These are phyloP conservation scores for Cenchrus americanus DNA, from an alignment of 176 grass and related monocot species.

Conservation along the genomic window DNA sequence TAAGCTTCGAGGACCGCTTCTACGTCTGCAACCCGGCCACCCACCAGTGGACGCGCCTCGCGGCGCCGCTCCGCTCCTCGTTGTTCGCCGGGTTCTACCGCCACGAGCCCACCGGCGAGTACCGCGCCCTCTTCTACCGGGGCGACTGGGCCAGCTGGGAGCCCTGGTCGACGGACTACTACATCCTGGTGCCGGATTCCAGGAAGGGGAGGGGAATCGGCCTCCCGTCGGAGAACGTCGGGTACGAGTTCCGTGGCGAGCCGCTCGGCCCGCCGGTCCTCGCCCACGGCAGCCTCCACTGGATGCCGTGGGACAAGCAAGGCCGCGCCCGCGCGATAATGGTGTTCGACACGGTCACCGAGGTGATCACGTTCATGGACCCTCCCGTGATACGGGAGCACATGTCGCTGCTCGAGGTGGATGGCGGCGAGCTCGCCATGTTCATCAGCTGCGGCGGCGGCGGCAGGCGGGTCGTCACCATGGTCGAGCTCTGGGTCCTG, in stretches of 20 bases:
- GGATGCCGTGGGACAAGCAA: neutral
- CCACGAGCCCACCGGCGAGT: constrained; percentile 16
- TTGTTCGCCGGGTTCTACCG: constrained; percentile 16
- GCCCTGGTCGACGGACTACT: neutral
- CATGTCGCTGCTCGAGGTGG: neutral
- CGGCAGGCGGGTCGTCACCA: neutral
- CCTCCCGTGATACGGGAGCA: neutral
- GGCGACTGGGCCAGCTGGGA: neutral
- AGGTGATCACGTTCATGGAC: neutral
- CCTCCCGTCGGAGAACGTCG: neutral
- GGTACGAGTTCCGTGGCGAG: neutral
- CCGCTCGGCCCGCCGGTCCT: neutral
- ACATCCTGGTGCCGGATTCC: constrained; percentile 1
- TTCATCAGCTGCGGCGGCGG: neutral
- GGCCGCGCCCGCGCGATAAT: neutral
- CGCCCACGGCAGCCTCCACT: neutral
- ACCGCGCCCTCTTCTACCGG: constrained; percentile 8
- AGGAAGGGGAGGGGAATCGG: neutral
- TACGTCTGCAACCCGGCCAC: constrained; percentile 31
- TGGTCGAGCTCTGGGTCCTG: constrained; percentile 14
- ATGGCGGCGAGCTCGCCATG: neutral
- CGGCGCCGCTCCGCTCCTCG: neutral
- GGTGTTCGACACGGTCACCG: constrained; percentile 21
- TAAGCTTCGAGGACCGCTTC: neutral
- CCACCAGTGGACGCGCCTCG: constrained; percentile 9